phyloP scores from a whole-genome alignment of 2,329 filamentous ascomycete genomes.

The Chalaropsis thielavioides region DNA sequence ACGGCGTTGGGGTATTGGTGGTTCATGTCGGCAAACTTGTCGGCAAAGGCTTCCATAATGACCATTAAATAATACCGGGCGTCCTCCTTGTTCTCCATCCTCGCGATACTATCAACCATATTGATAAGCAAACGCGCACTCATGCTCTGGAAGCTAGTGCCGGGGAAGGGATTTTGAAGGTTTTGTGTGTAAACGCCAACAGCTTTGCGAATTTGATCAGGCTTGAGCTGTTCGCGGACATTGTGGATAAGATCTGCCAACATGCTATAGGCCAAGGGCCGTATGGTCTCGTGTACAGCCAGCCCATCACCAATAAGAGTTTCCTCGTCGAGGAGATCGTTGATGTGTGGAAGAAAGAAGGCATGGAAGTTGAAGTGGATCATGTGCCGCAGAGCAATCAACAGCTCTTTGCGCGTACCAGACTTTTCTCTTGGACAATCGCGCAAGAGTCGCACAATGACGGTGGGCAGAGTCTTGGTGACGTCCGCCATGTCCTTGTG shows the following conservation, averaged over 20 bases:
- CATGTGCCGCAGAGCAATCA: conserved; percentile 94
- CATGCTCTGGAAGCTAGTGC: conserved; percentile 99
- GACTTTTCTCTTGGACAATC: conserved; percentile 94
- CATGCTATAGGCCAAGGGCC: conserved; percentile 95
- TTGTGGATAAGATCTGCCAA: conserved; percentile 96
- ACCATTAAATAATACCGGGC: conserved; percentile 91
- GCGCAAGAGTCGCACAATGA: conserved; percentile 79
- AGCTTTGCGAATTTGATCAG: conserved; percentile 86
- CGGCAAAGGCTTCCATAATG: conserved; percentile 93
- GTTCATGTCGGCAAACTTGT: conserved; percentile 98
- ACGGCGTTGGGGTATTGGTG: conserved; percentile 87
- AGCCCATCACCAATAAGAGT: conserved; percentile 90
- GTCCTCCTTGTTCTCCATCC: conserved; percentile 82
- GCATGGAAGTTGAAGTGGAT: conserved; percentile 98
- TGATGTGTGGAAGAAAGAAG: conserved; percentile 88
- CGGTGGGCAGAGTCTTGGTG: conserved; percentile 66
- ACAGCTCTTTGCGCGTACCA: conserved; percentile 77
- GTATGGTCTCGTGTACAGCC: conserved; percentile 92
- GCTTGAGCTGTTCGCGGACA: conserved; percentile 73
- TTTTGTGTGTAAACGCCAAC: conserved; percentile 97
- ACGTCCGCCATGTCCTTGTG: conserved; percentile 80
- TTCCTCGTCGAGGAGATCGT: conserved; percentile 84
- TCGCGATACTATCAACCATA: conserved; percentile 96
- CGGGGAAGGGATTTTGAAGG: conserved; percentile 86
- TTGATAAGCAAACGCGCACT: conserved; percentile 93